Conservation (phyloP, 257 asterid species). For the Ehretia macrophylla region DNA sequence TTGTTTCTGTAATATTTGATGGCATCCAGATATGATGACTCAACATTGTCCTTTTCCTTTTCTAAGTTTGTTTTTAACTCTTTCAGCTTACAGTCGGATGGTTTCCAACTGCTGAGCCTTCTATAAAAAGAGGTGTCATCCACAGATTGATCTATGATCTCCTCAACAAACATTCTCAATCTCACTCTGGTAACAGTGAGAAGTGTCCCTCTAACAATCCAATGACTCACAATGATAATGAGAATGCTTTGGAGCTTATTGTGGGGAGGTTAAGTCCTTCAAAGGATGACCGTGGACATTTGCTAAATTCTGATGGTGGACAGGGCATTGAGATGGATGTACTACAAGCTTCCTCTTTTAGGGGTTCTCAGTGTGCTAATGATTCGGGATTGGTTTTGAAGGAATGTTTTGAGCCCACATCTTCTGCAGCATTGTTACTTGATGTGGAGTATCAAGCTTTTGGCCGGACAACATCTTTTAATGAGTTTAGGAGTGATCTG, state of each 20-base stretch:
- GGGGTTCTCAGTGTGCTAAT: conserved; percentile 30
- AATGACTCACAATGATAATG: conserved; percentile 23
- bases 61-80: too few species aligned
- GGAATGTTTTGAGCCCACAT: conserved; percentile 46
- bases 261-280: conserved; percentile 24
- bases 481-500: conserved; percentile 37
- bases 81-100: conserved; percentile 31
- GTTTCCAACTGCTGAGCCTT: conserved; percentile 85
- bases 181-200: conserved; percentile 35
- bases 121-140: conserved; percentile 59
- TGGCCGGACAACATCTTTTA: conserved; percentile 34
- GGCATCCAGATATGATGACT: too few species aligned
- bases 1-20: too few species aligned
- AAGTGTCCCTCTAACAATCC: conserved; percentile 28
- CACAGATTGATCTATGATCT: conserved; percentile 65
- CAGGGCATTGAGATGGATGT: conserved; percentile 59
- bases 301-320: conserved; percentile 26
- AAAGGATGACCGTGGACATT: conserved; percentile 30
- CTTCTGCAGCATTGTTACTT: conserved; percentile 37
- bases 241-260: conserved; percentile 32
- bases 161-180: conserved; percentile 38
- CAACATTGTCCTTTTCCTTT: too few species aligned
- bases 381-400: conserved; percentile 43
- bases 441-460: conserved; percentile 41
- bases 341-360: conserved; percentile 43